Evolutionary conservation across 1,139 yeast species (phyloP), one percentile per base, ranked within the genome.

Genomic region (Geotrichum australiense): DNA sequence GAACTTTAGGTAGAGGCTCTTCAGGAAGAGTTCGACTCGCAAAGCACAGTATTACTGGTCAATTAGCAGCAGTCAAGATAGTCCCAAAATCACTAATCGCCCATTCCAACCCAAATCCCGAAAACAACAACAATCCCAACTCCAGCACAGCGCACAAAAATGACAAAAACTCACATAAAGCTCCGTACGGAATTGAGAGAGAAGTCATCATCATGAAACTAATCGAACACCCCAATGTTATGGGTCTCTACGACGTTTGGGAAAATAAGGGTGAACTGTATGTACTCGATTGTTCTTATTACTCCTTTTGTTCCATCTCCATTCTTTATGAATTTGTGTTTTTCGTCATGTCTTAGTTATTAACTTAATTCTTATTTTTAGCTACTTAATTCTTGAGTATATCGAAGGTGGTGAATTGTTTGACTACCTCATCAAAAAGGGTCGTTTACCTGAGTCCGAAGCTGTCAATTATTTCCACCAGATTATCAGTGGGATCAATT

Each of bases 171-270:
- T 14, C 24, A 11, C 48, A 22, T 30, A 46, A 18, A 24, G 45
- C 45, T 46, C 93, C 94, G 10, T 86, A 89, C 56, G 97, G 98
- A 18, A 89, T 93, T 41, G 98, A 93, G 64, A 73, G 98, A 49
- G 99, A 91, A 61, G 94, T 91, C 53, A 87, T 91, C 56, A 81
- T 81, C 47, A 86, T 86, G 78, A 91, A 91, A 62, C 71, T 91
- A 47, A 77, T 93, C 37, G 84, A 86, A 49, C 98, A 91, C 61
- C 89, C 93, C 15, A 91, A 91, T 59, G 93, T 91, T 42, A 78
- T 91, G 82, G 87, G 94, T n/a, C 69, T 91, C 35, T 91, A 85
- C 61, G 99, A 91, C 56, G 99, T 93, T 32, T 91, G 98, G 98
- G 98, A 93, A 63, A 91, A 93, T 56, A 84, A 86, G 55, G 87